Evolutionary conservation across 495 filamentous ascomycete species (phyloP).

Genomic region (Neurospora sp.): DNA sequence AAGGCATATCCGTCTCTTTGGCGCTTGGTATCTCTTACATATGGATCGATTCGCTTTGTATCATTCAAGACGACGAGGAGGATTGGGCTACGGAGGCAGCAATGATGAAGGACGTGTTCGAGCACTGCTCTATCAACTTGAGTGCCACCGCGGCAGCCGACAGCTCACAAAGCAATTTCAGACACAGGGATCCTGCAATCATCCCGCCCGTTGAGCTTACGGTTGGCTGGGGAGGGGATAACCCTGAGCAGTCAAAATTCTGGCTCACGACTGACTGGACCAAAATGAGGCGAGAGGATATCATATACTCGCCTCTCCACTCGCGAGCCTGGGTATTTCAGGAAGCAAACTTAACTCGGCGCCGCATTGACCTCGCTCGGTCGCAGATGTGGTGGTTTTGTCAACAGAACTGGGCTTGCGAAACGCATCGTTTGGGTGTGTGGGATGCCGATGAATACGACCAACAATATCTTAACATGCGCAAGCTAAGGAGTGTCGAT

Average conservation of each 20-base stretch:
- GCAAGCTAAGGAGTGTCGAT: background rate
- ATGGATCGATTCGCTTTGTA: background rate
- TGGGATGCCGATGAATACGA: background rate
- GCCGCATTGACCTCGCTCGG: background rate
- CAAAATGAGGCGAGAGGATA: background rate
- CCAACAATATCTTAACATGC: background rate
- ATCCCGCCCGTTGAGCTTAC: background rate
- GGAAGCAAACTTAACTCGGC: background rate
- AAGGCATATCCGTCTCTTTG: background rate
- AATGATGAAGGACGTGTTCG: background rate
- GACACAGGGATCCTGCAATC: background rate
- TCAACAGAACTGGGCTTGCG: background rate
- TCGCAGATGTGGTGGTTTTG: background rate
- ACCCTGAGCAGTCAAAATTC: background rate
- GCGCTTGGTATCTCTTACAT: background rate
- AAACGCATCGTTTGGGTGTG: background rate
- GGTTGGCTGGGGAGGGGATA: rapidly evolving
- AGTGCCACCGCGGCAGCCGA: background rate
- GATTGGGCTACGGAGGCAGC: background rate
- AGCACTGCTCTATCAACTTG: background rate
- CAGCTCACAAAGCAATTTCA: background rate
- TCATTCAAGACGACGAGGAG: background rate
- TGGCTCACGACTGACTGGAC: background rate
- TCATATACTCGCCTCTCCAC: background rate
- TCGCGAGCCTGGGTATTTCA: background rate